These are phyloP conservation scores for Haematococcus lacustris DNA, from an alignment of 139 green algal genomes.

Conservation along the genomic window DNA sequence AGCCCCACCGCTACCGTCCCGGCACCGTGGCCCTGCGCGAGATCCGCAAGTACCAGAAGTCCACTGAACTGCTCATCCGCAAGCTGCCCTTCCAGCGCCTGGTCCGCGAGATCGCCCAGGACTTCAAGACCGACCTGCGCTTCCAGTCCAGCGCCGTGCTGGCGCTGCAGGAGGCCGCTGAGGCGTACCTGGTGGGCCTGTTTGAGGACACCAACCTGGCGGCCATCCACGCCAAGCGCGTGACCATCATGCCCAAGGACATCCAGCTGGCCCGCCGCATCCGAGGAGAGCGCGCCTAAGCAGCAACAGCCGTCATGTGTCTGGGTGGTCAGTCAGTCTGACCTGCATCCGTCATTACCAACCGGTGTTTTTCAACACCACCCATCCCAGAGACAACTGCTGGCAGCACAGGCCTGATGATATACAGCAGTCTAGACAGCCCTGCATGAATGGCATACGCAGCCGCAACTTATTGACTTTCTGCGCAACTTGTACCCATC, in stretches of 20 bases:
- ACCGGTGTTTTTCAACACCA: no score
- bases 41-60: constrained; percentile 94
- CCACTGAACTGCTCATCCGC: constrained; percentile 87
- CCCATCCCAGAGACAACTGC: no score
- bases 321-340: no score
- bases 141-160: constrained; percentile 91
- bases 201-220: constrained; percentile 91
- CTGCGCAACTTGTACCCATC: no score
- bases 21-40: constrained; percentile 18
- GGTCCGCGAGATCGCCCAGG: constrained; percentile 94
- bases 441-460: no score
- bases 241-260: constrained; percentile 95
- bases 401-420: no score
- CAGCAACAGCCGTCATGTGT: no score
- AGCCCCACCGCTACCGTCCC: constrained; percentile 48
- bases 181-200: constrained; percentile 95
- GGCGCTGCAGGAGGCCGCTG: constrained; percentile 91
- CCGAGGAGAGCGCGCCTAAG: no score
- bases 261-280: constrained; percentile 92
- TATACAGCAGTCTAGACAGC: no score
- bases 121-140: constrained; percentile 95
- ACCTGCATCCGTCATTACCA: no score
- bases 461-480: no score
- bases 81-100: constrained; percentile 95
- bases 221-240: constrained; percentile 84